phyloP scores from a whole-genome alignment of 2,329 filamentous ascomycete species.

The Domatiomyces catenatus region DNA sequence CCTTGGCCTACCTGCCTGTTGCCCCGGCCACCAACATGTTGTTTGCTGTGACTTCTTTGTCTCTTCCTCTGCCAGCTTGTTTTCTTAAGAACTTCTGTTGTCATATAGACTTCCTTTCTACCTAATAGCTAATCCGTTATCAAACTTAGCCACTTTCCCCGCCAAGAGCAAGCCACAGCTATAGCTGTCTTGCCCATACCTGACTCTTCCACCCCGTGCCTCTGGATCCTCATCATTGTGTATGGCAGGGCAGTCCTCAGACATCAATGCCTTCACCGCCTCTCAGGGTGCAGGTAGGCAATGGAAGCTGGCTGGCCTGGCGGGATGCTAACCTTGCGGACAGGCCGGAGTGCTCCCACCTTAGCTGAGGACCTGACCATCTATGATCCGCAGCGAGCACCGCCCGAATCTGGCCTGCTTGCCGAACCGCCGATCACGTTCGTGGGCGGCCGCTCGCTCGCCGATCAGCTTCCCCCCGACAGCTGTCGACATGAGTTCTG shows the following conservation, averaged over 20 bases:
- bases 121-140: neutral
- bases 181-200: neutral
- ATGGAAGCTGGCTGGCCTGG: neutral
- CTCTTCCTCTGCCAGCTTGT: neutral
- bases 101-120: neutral
- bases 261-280: neutral
- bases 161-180: neutral
- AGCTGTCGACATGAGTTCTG: constrained; percentile 45
- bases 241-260: neutral
- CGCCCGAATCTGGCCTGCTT: constrained; percentile 37
- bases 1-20: no score
- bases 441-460: constrained; percentile 21
- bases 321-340: neutral
- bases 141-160: neutral
- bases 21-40: neutral
- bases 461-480: constrained; percentile 18
- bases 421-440: constrained; percentile 42
- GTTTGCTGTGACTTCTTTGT: neutral
- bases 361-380: constrained; percentile 36
- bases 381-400: constrained; percentile 36
- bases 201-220: neutral
- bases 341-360: constrained; percentile 27
- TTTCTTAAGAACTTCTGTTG: neutral
- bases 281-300: neutral
- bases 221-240: neutral